Evolutionary conservation across 805 yeast genomes (phyloP), one percentile per base, ranked within the genome.

Genomic region (Candida glaebosa): DNA sequence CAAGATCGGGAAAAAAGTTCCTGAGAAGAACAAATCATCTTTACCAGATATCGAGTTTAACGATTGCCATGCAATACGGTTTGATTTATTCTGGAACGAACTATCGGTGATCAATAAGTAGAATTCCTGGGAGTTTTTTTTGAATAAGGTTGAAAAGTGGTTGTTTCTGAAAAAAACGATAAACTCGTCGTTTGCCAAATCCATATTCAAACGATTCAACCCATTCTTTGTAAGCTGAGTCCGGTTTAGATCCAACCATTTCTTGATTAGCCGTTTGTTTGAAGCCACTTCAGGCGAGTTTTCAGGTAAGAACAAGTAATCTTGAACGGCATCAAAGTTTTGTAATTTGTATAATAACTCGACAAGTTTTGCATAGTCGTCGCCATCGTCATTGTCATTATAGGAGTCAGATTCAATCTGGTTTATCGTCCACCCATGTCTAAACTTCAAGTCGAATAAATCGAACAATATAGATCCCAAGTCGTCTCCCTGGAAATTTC

Each of bases 101-200:
- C 72, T 65, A 56, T 93, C 96, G 1, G 93, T 86, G 2, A 86
- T 82, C 19, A 91, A 67, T 4, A 78, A 61, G 54, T 77, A 88
- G 24, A 91, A 65, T 31, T 61, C 71, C 34, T 55, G 51, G 41
- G 71, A 71, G 20, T 69, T 69, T 17, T 59, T 58, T 53, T 81
- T 82, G 50, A 70, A 75, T 8, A 90, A 57, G 0, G 96, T 87
- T 48, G 76, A 76, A 61, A 87, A 91, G 59, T 89, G 96, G 59
- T 93, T 90, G 61, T 93, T 91, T 54, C 97, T 74, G 67, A 90
- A 93, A 46, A 91, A 76, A 0, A 91, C 79, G 1, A 82, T 77
- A 41, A 82, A 71, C 5, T 81, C 74, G 32, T 81, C 81, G 12
- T 73, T 71, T 1, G 60, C 55, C 19, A 87, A 56, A 3, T 69